Base-by-base conservation (phyloP, 192 early-diverging fungal species). In the Gigaspora rosea region DNA sequence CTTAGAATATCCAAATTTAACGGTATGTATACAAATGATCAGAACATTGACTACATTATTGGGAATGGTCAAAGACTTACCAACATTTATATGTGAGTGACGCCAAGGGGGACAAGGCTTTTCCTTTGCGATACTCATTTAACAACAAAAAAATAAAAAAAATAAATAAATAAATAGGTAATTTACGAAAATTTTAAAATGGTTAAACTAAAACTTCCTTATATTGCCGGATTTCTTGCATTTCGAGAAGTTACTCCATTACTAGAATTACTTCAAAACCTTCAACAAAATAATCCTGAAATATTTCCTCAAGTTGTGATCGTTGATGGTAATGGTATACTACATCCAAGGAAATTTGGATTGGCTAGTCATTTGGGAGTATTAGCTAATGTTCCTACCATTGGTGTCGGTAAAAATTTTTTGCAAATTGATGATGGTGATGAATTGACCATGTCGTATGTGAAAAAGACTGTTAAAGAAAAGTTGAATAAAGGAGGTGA, bases 351-450 rank as follows among this genome's bases (percentile, higher is more conserved):
- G 13, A 79, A 82, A 48, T 97, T 96, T 77, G 97, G 97, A 32
- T 88, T 93, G 0, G 97, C 97, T 18, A 91, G 91, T 64, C 95
- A 97, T 73, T 65, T 94, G 46, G 93, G 95, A 13, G 91, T 95
- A 0, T 71, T 88, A 32, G 79, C 89, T 8, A 82, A 91, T 71
- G 79, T 95, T 22, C 94, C 95, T 0, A 92, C 94, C 0, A 87
- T 97, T 33, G 97, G 96, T 7, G 90, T 97, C 32, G 95, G 86
- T 10, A 98, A 98, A 75, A 97, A 96, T 83, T 92, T 95, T 78
- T 78, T 97, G 12, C 88, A 92, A 51, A 90, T 97, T 65, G 85
- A 90, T 33, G 88, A 83, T 15, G 94, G 91, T 11, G 57, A 78
- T 18, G 76, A 54, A 32, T 80, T 86, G 49, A 85, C 81, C 20